Evolutionary conservation across 179 eudicot genomes (phyloP).

Genomic region (Pouteria campechiana): DNA sequence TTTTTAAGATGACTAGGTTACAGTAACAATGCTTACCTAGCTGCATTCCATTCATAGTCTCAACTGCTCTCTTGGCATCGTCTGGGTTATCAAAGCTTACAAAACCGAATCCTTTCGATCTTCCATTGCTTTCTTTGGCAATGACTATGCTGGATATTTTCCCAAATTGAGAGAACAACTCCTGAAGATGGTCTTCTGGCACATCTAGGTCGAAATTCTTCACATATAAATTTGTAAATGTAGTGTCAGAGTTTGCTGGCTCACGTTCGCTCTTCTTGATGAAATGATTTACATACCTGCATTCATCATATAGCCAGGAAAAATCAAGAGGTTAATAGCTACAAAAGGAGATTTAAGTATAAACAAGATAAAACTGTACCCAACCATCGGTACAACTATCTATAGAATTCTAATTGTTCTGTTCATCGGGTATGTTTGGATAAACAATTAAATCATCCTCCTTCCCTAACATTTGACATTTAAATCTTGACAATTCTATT

Average conservation of each 20-base stretch:
- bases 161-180: conserved; percentile 56
- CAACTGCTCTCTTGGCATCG: conserved; percentile 52
- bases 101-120: conserved; percentile 68
- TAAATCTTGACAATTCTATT: too few species aligned
- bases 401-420: too few species aligned
- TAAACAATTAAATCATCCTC: too few species aligned
- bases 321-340: background rate
- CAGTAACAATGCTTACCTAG: conserved; percentile 38
- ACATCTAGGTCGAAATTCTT: conserved; percentile 53
- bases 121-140: conserved; percentile 43
- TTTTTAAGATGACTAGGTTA: background rate
- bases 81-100: conserved; percentile 59
- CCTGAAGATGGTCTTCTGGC: conserved; percentile 33
- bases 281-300: conserved; percentile 53
- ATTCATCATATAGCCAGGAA: background rate
- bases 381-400: too few species aligned
- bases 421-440: too few species aligned
- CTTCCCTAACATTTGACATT: too few species aligned
- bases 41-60: conserved; percentile 53
- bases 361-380: too few species aligned
- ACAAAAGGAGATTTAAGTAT: too few species aligned
- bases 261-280: conserved; percentile 47
- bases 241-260: conserved; percentile 23
- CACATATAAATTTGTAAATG: conserved; percentile 57
- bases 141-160: conserved; percentile 50